Base-by-base conservation (phyloP, 2,329 filamentous ascomycete species). In the Raffaelea deltoideospora region DNA sequence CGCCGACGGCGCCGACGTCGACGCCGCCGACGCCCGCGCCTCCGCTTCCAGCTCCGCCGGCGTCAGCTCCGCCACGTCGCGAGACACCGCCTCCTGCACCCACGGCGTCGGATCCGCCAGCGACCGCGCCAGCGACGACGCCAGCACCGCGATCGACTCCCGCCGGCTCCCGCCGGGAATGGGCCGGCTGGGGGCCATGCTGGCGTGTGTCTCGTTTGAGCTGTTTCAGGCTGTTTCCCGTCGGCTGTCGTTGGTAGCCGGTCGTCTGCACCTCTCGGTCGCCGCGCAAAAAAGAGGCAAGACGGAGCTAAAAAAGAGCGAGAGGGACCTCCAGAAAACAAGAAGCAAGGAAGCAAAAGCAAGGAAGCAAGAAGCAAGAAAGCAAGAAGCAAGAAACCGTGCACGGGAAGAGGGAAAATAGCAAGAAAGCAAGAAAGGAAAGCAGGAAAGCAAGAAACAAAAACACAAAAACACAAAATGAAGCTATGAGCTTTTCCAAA, bases 21-120 rank as follows among this genome's bases (percentile, higher is more conserved):
- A 29, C 21, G n/a, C 14, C 18, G 11, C 8, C 23, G 23, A n/a
- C 4, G 17, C 23, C 24, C 3, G 24, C 3, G 29, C 37, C 11
- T 42, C 43, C 5, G 38, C 41, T 11, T 46, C 42, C 6, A 56
- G 59, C 28, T 72, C 70, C 36, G 72, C 65, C 24, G 76, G 72
- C 4, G 69, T 66, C 42, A 72, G 78, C 35, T 72, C 70, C 26
- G 74, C 76, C 8, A 83, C 58, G 51, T 85, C 79, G 27, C 71
- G 64, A 7, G 75, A 75, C 39, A 85, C 62, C 24, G 72, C 69
- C 22, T 71, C 69, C 43, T 79, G 72, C 1, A 75, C 78, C 33
- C 80, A 63, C 18, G 77, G 76, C n/a, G 78, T 79, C 21, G 64
- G 60, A 18, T 72, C 66, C 20, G 60, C 59, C 52, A 75, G 39